Base-by-base conservation (phyloP, 352 stramenopile genomes). In the Phytopythium litorale region DNA sequence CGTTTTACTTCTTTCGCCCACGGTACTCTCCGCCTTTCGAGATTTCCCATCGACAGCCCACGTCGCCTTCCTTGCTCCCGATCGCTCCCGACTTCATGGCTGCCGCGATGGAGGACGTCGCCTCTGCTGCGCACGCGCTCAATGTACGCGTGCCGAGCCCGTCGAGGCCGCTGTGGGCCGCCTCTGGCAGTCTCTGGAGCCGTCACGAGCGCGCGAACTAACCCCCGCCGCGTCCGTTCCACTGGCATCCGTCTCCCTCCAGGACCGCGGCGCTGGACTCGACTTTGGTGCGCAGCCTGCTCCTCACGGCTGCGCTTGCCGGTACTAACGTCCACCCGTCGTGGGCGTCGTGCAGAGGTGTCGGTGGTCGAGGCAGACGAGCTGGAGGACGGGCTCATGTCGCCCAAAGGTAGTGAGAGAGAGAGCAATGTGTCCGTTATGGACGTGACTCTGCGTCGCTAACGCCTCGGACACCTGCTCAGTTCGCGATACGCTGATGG, bases 351-450 rank as follows among this genome's bases (percentile, higher is more conserved):
- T 15, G 32, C 57, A 93, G 85, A 94, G 70, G 82, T 94, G 30
- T 90, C 84, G 2, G 87, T 94, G 21, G 74, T 85, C 15, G 78
- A 86, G 59, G 71, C 68, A 23, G 80, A 92, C 54, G 87, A 90
- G 45, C 63, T 93, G 48, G 84, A 94, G 58, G 73, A 87, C 59
- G 84, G 84, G 45, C 54, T 92, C 33, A 78, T 92, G 65, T 94
- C 85, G 16, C 78, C 81, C 11, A 91, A 91, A 75, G 78, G 79
- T 87, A 58, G n/a, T n/a, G n/a, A n/a, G n/a, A n/a, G n/a, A n/a
- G n/a, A n/a, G n/a, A n/a, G n/a, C n/a, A n/a, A n/a, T n/a, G n/a
- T n/a, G n/a, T n/a, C n/a, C n/a, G n/a, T n/a, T n/a, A n/a, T n/a
- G n/a, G n/a, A n/a, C n/a, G n/a, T n/a, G n/a, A n/a, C n/a, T n/a